Evolutionary conservation across 768 basidiomycete genomes (phyloP), one percentile per base, ranked within the genome.

Genomic region (Nidularia sp.): DNA sequence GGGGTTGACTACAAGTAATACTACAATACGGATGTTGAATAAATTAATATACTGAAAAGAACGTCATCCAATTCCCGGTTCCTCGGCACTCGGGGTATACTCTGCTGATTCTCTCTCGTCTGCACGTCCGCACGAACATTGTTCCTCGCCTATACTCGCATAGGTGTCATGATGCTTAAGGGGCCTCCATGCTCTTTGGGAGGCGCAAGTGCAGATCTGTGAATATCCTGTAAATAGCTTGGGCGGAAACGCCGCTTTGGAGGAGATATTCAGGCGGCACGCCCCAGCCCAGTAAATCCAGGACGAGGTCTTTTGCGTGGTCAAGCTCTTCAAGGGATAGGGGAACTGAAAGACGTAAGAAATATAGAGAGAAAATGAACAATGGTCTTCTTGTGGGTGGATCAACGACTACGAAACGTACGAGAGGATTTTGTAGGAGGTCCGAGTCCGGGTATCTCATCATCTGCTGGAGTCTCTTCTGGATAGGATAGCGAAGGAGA

Each of bases 271-370:
- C 76, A 1, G 77, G 73, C 4, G 67, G 60, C 25, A 81, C 78
- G 22, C 78, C 78, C 78, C 78, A 80, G 9, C 80, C 77, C 5
- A 81, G 66, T n/a, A 82, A 67, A 59, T 81, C 80, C 31, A 80
- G 70, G n/a, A 82, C 74, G 33, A 79, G 63, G 12, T 62, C 62
- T 55, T 78, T 78, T 45, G 77, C 76, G 13, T 60, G 64, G 31
- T 75, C 68, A 45, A 78, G 65, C 15, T 78, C 70, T 36, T 69
- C 67, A 42, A 60, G 60, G 9, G 75, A 68, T 9, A 45, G 13
- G 13, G 25, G 9, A 60, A 79, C 77, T 79, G 35, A 41, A 41
- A 41, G 10, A 41, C 39, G 39, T 10, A 41, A 41, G 39, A 41
- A 10, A 41, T 41, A 41, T 5, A 18, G 12, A 41, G 39, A 41